Conservation (phyloP, 805 yeast species). For the Henningerozyma blattae region DNA sequence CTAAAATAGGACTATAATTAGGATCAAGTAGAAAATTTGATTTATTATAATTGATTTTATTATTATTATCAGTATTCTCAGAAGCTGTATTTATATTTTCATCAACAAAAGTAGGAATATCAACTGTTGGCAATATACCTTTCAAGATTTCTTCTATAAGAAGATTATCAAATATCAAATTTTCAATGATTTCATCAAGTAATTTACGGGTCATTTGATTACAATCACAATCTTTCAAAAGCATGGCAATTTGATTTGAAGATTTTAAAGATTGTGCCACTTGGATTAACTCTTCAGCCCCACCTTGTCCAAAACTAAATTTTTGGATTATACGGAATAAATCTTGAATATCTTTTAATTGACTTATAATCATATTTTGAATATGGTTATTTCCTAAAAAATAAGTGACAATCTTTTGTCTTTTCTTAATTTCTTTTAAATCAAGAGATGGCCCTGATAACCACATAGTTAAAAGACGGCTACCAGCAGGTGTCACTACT, state of each 20-base stretch:
- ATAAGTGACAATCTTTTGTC: conserved; percentile 42
- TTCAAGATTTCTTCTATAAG: conserved; percentile 32
- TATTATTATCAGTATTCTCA: not conserved
- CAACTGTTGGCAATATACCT: conserved; percentile 23
- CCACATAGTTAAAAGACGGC: conserved; percentile 74
- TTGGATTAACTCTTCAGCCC: conserved; percentile 32
- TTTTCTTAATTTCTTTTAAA: conserved; percentile 35
- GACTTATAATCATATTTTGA: conserved; percentile 23
- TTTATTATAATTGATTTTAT: not conserved
- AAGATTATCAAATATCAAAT: conserved; percentile 28
- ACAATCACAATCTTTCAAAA: too few species aligned
- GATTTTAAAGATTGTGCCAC: conserved; percentile 30
- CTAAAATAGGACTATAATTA: conserved; percentile 23
- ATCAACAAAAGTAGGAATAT: conserved; percentile 9
- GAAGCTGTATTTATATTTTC: conserved; percentile 4
- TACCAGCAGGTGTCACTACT: conserved; percentile 73
- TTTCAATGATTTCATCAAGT: conserved; percentile 15
- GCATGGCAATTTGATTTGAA: conserved; percentile 26
- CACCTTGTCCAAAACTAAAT: conserved; percentile 37
- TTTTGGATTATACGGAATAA: conserved; percentile 49
- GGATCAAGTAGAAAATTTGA: conserved; percentile 27
- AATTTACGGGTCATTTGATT: too few species aligned
- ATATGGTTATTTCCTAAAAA: conserved; percentile 26
- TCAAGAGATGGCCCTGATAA: conserved; percentile 66
- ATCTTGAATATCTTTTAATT: conserved; percentile 40